Base-by-base conservation (phyloP, 129 eudicot genomes). In the Flaveria brownii region DNA sequence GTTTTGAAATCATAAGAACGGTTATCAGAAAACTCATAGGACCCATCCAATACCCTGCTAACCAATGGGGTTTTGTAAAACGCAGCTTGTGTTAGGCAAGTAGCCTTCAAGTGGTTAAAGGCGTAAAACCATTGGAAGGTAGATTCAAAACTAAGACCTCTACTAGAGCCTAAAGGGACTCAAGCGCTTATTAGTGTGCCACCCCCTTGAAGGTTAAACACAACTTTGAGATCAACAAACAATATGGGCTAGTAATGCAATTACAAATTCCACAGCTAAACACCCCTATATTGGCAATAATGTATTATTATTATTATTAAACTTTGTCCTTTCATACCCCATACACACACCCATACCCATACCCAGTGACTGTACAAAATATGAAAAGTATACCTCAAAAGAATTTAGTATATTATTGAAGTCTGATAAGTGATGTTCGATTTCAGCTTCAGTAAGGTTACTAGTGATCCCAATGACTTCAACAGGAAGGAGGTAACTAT, bases 401-500 rank as follows among this genome's bases (percentile, higher is more conserved):
- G 84, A 39, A 61, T 86, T 93, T 73, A 93, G 78, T 61, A 86
- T 84, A 67, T 60, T 42, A 63, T 87, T 93, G 60, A 93, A 91
- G 65, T 87, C 88, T 66, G 96, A 84, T 72, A 93, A 55, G 63
- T 90, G 96, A 75, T 72, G 61, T 85, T 91, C 86, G 59, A 93
- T 76, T 82, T 90, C 97, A 80, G 80, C 81, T 76, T 86, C 63
- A 64, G 82, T 76, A 8, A 71, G 81, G 88, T 81, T 64, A 23
- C 83, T 81, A 57, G 81, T 88, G 70, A 93, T 84, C 43, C 97
- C 97, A 81, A 93, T 88, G 41, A 93, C 71, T 73, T 93, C 97
- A 84, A 86, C 93, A 28, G 97, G 98, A 88, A 93, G 96, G 50
- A 93, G 93, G 78, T 93, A 93, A 66, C 97, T 85, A 88, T 93